Conservation (phyloP, 805 yeast species). For the Jamesozyma spencerorum region DNA sequence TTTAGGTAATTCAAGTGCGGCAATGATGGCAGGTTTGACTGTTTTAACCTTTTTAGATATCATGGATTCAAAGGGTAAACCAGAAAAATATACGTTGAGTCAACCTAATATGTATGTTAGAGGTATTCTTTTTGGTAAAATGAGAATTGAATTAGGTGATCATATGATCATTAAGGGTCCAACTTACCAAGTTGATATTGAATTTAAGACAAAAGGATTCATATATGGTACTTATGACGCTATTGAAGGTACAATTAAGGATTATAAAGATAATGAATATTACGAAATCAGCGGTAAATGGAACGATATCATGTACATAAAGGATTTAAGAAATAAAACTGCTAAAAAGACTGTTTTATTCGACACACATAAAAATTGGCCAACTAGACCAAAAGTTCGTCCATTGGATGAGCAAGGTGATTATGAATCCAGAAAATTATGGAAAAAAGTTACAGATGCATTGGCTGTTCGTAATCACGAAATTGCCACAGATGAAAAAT, state of each 20-base stretch:
- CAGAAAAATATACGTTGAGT: conserved; percentile 72
- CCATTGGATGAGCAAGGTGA: conserved; percentile 73
- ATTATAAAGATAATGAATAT: conserved; percentile 43
- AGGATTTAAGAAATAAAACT: conserved; percentile 34
- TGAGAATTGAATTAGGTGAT: conserved; percentile 88
- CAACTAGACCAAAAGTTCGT: conserved; percentile 60
- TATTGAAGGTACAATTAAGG: conserved; percentile 64
- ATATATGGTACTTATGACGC: conserved; percentile 88
- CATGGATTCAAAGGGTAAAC: conserved; percentile 35
- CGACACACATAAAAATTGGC: conserved; percentile 48
- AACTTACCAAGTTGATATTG: conserved; percentile 63
- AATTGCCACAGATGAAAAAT: conserved; percentile 82
- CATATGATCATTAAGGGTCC: conserved; percentile 70
- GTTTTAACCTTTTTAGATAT: conserved; percentile 58
- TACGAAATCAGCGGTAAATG: conserved; percentile 82
- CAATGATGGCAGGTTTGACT: conserved; percentile 89
- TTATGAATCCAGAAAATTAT: conserved; percentile 70
- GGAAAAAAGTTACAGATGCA: conserved; percentile 78
- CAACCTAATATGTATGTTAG: conserved; percentile 95
- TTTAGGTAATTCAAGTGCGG: conserved; percentile 92
- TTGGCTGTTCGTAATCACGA: conserved; percentile 71
- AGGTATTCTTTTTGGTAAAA: conserved; percentile 83
- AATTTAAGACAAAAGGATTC: conserved; percentile 91
- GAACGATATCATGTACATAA: conserved; percentile 76
- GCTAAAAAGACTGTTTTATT: conserved; percentile 44